These are phyloP conservation scores for Neurospora sublineolata DNA, from an alignment of 495 filamentous ascomycete species.

Conservation along the genomic window DNA sequence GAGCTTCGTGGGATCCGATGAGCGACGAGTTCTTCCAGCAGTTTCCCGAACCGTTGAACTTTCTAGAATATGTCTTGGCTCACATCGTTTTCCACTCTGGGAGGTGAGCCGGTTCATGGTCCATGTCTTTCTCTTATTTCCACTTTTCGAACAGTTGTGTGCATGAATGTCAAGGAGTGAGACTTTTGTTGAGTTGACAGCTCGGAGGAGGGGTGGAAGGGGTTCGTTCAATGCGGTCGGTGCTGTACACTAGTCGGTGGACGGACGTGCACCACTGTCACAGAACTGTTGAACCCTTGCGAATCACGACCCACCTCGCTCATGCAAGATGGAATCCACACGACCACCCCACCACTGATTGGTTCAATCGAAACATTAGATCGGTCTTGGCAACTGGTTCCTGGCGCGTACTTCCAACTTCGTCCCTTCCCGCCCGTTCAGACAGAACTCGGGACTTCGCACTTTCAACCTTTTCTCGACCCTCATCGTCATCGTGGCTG, in stretches of 20 bases:
- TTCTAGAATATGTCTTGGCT: background rate
- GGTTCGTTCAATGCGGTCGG: constrained; percentile 12
- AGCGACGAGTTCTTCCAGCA: background rate
- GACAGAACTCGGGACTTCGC: background rate
- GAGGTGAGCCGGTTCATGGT: background rate
- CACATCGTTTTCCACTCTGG: background rate
- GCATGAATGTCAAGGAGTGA: constrained; percentile 10
- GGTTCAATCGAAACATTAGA: constrained; percentile 16
- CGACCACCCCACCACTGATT: constrained; percentile 24
- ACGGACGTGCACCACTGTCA: constrained; percentile 10
- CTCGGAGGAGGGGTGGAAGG: background rate
- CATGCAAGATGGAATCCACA: constrained; percentile 35
- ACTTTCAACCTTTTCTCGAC: background rate
- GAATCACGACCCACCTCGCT: constrained; percentile 25
- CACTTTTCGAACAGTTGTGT: constrained; percentile 7
- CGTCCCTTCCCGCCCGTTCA: background rate
- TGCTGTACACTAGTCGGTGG: no score
- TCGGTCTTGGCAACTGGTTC: constrained; percentile 27
- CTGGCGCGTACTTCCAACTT: constrained; percentile 33
- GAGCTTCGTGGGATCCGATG: background rate
- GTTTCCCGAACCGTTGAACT: background rate
- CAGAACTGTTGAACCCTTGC: constrained; percentile 26
- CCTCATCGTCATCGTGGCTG: background rate
- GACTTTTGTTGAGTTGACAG: constrained; percentile 12
- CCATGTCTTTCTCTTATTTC: background rate